phyloP scores from a whole-genome alignment of 2,329 filamentous ascomycete species.

The Fusarium pseudocircinatum region DNA sequence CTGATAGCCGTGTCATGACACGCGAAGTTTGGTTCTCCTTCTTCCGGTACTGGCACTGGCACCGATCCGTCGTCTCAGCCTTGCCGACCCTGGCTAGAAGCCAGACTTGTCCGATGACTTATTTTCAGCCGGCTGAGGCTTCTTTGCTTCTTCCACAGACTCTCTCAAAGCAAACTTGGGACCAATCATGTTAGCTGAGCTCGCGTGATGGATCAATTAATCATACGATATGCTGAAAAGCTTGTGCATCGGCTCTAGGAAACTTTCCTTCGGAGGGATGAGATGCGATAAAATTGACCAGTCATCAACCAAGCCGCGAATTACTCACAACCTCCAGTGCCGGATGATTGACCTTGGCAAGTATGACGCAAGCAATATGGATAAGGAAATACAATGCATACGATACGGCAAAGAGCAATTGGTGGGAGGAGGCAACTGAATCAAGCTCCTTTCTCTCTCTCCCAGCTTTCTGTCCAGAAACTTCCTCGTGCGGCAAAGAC shows the following conservation, averaged over 20 bases:
- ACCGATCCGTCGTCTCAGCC: constrained; percentile 41
- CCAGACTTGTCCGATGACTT: constrained; percentile 6
- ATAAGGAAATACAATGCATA: neutral
- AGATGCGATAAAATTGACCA: constrained; percentile 5
- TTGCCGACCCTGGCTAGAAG: constrained; percentile 33
- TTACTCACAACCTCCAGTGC: constrained; percentile 12
- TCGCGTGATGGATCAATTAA: constrained; percentile 42
- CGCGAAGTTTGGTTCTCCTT: constrained; percentile 23
- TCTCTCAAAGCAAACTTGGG: neutral
- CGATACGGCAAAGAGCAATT: neutral
- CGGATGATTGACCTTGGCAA: neutral
- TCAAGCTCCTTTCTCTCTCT: neutral
- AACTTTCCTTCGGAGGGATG: constrained; percentile 4
- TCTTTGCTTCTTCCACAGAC: constrained; percentile 30
- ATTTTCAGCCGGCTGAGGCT: constrained; percentile 3
- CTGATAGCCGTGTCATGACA: constrained; percentile 1
- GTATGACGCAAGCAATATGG: neutral
- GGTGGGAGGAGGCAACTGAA: neutral
- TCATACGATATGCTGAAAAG: constrained; percentile 40
- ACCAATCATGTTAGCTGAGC: constrained; percentile 22
- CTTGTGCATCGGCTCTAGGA: constrained; percentile 5
- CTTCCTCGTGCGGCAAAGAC: neutral
- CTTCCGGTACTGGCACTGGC: constrained; percentile 12
- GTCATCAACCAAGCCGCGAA: constrained; percentile 23
- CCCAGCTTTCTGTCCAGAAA: neutral